phyloP scores from a whole-genome alignment of 768 basidiomycete species.

The Trametes cubensis region DNA sequence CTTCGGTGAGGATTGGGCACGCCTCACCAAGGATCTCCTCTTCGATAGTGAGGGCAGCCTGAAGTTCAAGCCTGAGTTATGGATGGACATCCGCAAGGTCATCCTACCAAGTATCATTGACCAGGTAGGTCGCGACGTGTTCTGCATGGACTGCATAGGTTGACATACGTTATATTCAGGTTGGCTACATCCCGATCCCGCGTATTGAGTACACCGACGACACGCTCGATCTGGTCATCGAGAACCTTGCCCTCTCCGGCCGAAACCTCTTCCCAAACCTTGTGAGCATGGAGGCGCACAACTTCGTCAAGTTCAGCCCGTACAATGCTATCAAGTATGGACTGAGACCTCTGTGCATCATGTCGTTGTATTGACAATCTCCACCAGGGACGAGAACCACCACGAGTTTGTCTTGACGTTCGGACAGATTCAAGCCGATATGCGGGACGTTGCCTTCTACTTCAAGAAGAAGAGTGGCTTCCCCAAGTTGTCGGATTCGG shows the following conservation, averaged over 20 bases:
- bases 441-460: conserved; percentile 92
- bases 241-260: conserved; percentile 88
- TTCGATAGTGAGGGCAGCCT: conserved; percentile 80
- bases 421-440: conserved; percentile 88
- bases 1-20: conserved; percentile 82
- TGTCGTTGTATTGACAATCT: background rate
- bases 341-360: background rate
- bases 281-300: conserved; percentile 73
- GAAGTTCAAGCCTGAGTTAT: conserved; percentile 85
- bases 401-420: conserved; percentile 79
- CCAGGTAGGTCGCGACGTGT: conserved; percentile 48
- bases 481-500: conserved; percentile 78
- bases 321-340: conserved; percentile 50
- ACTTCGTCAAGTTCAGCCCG: conserved; percentile 84
- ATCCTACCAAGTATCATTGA: conserved; percentile 81
- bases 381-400: conserved; percentile 53
- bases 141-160: background rate
- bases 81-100: conserved; percentile 85
- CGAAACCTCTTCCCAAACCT: conserved; percentile 88
- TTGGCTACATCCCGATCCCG: conserved; percentile 87
- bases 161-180: conserved; percentile 36
- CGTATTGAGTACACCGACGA: conserved; percentile 94
- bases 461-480: conserved; percentile 86
- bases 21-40: conserved; percentile 81
- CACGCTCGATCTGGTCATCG: conserved; percentile 83